Evolutionary conservation across 2,329 filamentous ascomycete genomes (phyloP).

Genomic region (Rachicladosporium sp.): DNA sequence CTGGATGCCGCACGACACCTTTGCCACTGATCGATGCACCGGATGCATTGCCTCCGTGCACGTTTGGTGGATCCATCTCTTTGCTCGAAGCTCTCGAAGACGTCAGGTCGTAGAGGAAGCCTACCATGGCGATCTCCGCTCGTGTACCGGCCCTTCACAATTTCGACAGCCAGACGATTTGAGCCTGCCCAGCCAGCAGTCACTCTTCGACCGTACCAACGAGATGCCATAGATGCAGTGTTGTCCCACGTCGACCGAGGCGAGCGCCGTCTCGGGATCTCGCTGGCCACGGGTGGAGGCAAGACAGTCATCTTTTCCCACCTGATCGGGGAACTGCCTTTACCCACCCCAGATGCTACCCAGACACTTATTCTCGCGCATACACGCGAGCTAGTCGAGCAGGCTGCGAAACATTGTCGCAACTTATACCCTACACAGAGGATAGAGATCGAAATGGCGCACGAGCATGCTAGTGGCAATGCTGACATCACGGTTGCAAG

Average conservation of each 20-base stretch:
- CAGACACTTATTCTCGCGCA: conserved; percentile 89
- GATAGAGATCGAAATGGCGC: conserved; percentile 88
- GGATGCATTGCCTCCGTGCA: no score
- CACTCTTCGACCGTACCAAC: conserved; percentile 47
- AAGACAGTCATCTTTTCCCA: conserved; percentile 97
- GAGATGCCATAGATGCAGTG: conserved; percentile 77
- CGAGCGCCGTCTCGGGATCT: conserved; percentile 67
- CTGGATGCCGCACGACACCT: no score
- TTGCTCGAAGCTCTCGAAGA: no score
- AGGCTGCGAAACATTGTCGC: conserved; percentile 76
- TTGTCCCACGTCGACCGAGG: conserved; percentile 54
- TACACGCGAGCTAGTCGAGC: conserved; percentile 83
- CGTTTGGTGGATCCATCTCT: no score
- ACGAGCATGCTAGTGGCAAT: conserved; percentile 57
- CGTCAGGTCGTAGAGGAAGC: no score
- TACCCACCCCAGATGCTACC: conserved; percentile 44
- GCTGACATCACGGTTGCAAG: conserved; percentile 94
- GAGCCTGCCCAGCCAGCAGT: no score
- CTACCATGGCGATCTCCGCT: no score
- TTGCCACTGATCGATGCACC: no score
- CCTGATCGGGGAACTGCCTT: conserved; percentile 64
- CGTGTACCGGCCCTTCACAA: no score
- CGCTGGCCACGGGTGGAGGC: conserved; percentile 73
- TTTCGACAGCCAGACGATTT: no score
- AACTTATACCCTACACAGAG: conserved; percentile 66